Percentiles rank a stretch among this genome's conserved stretches.
These are phyloP conservation scores for Colletotrichum tropicale DNA, from an alignment of 2,329 filamentous ascomycete genomes.

Conservation along the genomic window DNA sequence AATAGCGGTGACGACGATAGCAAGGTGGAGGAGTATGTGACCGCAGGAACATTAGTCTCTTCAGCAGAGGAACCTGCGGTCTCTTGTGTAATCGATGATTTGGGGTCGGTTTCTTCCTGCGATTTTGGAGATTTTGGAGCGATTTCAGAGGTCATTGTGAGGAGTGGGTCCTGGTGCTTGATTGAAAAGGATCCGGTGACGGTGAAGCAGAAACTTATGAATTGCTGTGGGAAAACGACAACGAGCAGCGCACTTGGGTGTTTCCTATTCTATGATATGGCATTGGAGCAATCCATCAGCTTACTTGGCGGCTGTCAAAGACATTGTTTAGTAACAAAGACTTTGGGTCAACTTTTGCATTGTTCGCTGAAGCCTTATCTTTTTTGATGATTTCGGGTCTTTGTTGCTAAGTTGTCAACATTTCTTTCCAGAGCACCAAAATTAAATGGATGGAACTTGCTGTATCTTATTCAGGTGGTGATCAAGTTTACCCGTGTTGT, in stretches of 20 bases:
- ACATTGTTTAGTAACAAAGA: neutral
- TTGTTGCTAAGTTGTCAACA: neutral
- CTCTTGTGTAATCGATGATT: neutral
- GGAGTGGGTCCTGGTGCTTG: accelerated
- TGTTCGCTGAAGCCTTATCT: neutral
- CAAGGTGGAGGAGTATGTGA: accelerated
- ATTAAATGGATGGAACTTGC: accelerated
- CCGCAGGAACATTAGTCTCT: too few relatives aligned
- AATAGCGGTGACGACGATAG: neutral
- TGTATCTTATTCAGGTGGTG: accelerated
- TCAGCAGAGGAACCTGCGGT: too few relatives aligned
- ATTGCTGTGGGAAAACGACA: neutral
- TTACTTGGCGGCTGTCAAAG: neutral
- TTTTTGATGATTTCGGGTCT: accelerated
- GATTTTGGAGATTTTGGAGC: accelerated
- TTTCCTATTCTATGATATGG: accelerated
- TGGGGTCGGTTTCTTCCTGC: accelerated
- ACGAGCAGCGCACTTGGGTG: neutral
- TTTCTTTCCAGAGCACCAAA: neutral
- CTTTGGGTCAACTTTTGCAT: accelerated
- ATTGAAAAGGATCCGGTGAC: neutral
- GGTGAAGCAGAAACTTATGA: accelerated
- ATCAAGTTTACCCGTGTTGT: accelerated
- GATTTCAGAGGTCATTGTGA: accelerated
- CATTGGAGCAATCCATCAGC: accelerated